Evolutionary conservation across 2,329 filamentous ascomycete species (phyloP).

Genomic region (Mycogone perniciosa): DNA sequence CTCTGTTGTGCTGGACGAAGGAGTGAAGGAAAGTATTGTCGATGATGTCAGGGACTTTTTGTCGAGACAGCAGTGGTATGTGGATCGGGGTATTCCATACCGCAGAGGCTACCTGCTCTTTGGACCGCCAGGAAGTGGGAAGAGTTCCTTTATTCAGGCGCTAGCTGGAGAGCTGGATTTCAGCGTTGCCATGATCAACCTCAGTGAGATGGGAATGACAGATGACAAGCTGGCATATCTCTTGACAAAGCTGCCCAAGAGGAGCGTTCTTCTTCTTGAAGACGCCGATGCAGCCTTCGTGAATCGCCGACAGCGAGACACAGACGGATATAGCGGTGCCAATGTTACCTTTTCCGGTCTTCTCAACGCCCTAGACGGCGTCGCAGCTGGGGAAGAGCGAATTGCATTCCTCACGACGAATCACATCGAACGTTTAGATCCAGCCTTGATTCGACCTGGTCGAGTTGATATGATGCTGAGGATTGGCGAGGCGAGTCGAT

Average conservation of each 20-base stretch:
- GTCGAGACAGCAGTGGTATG: conserved; percentile 75
- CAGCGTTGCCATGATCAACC: conserved; percentile 85
- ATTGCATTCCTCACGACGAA: conserved; percentile 94
- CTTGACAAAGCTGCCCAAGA: conserved; percentile 74
- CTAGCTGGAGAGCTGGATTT: conserved; percentile 89
- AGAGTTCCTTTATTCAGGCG: conserved; percentile 94
- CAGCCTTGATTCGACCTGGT: conserved; percentile 83
- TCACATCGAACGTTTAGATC: conserved; percentile 81
- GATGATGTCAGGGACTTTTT: conserved; percentile 80
- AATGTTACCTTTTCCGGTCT: conserved; percentile 93
- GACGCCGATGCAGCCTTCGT: conserved; percentile 88
- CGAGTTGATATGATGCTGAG: conserved; percentile 89
- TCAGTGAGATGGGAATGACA: conserved; percentile 83
- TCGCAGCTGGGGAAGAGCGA: conserved; percentile 91
- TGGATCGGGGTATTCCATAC: conserved; percentile 91
- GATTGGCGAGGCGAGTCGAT: conserved; percentile 78
- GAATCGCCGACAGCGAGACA: conserved; percentile 68
- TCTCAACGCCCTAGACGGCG: conserved; percentile 77
- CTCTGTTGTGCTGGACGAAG: conserved; percentile 79
- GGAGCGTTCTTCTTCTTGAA: conserved; percentile 78
- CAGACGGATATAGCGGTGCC: conserved; percentile 78
- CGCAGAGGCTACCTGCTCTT: conserved; percentile 83
- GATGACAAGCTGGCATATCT: conserved; percentile 85
- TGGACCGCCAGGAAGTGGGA: conserved; percentile 84
- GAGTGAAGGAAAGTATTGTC: conserved; percentile 75